phyloP scores from a whole-genome alignment of 805 yeast species.

The Candida ficus region DNA sequence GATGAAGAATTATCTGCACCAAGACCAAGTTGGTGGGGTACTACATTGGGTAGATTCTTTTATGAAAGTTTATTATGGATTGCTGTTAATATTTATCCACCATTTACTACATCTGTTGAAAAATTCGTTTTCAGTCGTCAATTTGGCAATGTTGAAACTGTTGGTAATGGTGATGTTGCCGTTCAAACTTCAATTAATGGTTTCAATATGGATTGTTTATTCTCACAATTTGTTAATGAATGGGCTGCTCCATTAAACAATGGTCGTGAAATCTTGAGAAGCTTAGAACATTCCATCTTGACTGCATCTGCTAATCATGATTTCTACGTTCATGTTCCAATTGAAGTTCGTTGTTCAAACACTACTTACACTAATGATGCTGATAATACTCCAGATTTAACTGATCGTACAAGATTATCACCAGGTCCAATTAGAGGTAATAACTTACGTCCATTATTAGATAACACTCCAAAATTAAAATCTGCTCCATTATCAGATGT shows the following conservation, averaged over 20 bases:
- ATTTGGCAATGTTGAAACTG: slow-evolving; percentile 70
- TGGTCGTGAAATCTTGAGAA: slow-evolving; percentile 66
- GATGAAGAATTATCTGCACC: slow-evolving; percentile 58
- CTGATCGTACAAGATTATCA: slow-evolving; percentile 44
- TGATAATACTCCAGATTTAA: slow-evolving; percentile 39
- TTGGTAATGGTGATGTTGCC: slow-evolving; percentile 53
- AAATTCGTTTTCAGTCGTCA: slow-evolving; percentile 80
- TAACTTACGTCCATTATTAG: slow-evolving; percentile 72
- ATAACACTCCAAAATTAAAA: slow-evolving; percentile 66
- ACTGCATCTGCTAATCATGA: slow-evolving; percentile 55
- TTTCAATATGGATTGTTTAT: slow-evolving; percentile 91
- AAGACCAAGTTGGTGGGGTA: slow-evolving; percentile 80
- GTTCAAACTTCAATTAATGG: slow-evolving; percentile 83
- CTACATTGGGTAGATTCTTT: slow-evolving; percentile 67
- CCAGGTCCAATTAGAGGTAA: slow-evolving; percentile 86
- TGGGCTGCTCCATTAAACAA: slow-evolving; percentile 90
- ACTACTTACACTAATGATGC: slow-evolving; percentile 42
- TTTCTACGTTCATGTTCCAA: slow-evolving; percentile 89
- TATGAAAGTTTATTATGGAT: slow-evolving; percentile 78
- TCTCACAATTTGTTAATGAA: slow-evolving; percentile 90
- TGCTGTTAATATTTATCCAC: slow-evolving; percentile 66
- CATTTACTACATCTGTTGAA: slow-evolving; percentile 81
- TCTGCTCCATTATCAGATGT: slow-evolving; percentile 43
- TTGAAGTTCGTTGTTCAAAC: slow-evolving; percentile 91
- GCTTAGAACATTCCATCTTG: slow-evolving; percentile 57